phyloP scores from a whole-genome alignment of 208 protist genomes.

The Endotrypanum monterogeii region DNA sequence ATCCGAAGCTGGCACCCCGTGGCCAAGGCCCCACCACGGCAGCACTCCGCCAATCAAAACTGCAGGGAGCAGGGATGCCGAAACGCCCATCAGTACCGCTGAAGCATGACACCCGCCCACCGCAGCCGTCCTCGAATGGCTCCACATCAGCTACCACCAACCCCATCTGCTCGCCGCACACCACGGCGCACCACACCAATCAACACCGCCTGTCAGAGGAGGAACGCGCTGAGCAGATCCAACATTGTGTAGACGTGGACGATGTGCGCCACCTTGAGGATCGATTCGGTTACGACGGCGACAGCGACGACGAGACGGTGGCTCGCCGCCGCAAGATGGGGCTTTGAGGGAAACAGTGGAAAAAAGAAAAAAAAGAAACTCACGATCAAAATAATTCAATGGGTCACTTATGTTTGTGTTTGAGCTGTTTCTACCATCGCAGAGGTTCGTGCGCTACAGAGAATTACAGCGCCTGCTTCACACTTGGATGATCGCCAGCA shows the following conservation, averaged over 20 bases:
- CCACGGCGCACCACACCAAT: background rate
- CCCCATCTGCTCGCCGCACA: background rate
- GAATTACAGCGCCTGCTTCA: no score
- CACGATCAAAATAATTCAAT: no score
- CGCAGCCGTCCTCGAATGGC: background rate
- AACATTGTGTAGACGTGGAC: conserved; percentile 55
- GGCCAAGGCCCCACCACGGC: background rate
- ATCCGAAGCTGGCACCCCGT: conserved; percentile 10
- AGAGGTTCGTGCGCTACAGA: no score
- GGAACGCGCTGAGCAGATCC: conserved; percentile 39
- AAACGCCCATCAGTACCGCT: background rate
- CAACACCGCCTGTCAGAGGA: conserved; percentile 37
- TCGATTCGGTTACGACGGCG: conserved; percentile 35
- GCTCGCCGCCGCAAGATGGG: conserved; percentile 9
- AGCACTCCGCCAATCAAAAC: background rate
- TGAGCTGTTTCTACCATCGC: background rate
- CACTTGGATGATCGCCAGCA: no score
- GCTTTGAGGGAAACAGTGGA: background rate
- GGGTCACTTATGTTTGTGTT: no score
- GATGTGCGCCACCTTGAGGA: conserved; percentile 53
- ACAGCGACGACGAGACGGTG: conserved; percentile 28
- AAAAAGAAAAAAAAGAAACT: background rate
- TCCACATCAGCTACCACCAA: background rate
- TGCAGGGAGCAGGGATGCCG: background rate
- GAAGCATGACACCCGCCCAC: background rate